Evolutionary conservation across 139 green algal species (phyloP).

Genomic region (Yamagishiella unicocca): DNA sequence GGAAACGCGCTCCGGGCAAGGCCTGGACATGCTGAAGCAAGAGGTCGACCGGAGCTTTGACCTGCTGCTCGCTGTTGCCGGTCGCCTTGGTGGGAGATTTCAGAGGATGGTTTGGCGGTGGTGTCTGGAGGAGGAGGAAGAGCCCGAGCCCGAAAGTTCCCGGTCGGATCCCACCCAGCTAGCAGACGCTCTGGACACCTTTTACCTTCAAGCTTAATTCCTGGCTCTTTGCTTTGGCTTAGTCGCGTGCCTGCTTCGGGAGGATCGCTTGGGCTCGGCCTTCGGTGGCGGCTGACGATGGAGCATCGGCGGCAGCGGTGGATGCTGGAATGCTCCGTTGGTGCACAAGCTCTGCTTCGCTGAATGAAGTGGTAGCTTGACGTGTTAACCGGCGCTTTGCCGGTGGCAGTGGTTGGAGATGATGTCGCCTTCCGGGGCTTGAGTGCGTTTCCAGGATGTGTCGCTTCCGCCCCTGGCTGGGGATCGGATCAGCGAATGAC

Average conservation of each 20-base stretch:
- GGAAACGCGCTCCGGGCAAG: background rate
- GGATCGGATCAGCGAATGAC: too few relatives aligned
- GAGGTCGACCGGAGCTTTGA: background rate
- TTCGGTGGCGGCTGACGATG: background rate
- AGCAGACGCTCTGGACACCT: background rate
- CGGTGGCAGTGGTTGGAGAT: too few relatives aligned
- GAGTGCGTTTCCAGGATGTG: too few relatives aligned
- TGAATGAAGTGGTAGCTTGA: too few relatives aligned
- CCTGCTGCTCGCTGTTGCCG: background rate
- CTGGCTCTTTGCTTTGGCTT: background rate
- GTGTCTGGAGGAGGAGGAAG: background rate
- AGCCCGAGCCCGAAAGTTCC: background rate
- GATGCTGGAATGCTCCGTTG: background rate
- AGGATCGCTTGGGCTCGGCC: background rate
- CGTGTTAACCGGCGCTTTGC: too few relatives aligned
- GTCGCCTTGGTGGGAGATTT: background rate
- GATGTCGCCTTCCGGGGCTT: too few relatives aligned
- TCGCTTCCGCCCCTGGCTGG: too few relatives aligned
- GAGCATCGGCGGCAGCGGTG: background rate
- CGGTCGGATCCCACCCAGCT: background rate
- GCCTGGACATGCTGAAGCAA: background rate
- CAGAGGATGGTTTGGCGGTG: background rate
- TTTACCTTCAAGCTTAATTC: background rate
- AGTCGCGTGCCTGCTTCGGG: background rate
- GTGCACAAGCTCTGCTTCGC: too few relatives aligned